phyloP scores from a whole-genome alignment of 2,329 filamentous ascomycete species.

The Rutstroemia sp. region DNA sequence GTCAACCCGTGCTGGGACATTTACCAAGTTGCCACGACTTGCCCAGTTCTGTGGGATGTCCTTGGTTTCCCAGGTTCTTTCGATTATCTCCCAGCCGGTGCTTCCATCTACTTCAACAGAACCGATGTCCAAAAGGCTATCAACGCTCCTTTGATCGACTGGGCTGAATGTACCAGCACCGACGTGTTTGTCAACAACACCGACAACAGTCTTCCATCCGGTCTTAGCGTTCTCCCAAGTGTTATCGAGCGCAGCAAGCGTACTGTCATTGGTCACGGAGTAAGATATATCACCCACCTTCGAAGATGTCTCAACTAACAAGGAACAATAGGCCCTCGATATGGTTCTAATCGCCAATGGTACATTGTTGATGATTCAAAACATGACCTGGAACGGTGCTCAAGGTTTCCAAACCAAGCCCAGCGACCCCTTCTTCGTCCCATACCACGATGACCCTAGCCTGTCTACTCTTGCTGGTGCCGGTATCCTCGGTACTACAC shows the following conservation, averaged over 20 bases:
- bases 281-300: conserved; percentile 24
- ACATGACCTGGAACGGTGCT: conserved; percentile 59
- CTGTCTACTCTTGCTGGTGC: conserved; percentile 60
- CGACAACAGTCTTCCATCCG: conserved; percentile 48
- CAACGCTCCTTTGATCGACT: conserved; percentile 53
- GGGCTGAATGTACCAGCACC: conserved; percentile 46
- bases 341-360: conserved; percentile 55
- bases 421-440: conserved; percentile 22
- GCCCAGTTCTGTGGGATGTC: conserved; percentile 62
- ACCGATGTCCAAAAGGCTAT: conserved; percentile 54
- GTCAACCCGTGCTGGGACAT: conserved; percentile 75
- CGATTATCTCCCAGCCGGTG: conserved; percentile 54
- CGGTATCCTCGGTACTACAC: conserved; percentile 61
- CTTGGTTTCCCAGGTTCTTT: conserved; percentile 56
- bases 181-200: conserved; percentile 39
- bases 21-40: conserved; percentile 66
- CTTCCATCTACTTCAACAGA: conserved; percentile 55
- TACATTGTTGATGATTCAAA: conserved; percentile 52
- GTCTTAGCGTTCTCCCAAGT: conserved; percentile 52
- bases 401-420: conserved; percentile 49
- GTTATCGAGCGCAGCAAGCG: conserved; percentile 68
- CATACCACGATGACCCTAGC: conserved; percentile 57
- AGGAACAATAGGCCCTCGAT: conserved; percentile 31
- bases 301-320: conserved; percentile 32
- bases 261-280: conserved; percentile 66